Conservation (phyloP, 305 asterid species). For the Solanum aculeatissimum region DNA sequence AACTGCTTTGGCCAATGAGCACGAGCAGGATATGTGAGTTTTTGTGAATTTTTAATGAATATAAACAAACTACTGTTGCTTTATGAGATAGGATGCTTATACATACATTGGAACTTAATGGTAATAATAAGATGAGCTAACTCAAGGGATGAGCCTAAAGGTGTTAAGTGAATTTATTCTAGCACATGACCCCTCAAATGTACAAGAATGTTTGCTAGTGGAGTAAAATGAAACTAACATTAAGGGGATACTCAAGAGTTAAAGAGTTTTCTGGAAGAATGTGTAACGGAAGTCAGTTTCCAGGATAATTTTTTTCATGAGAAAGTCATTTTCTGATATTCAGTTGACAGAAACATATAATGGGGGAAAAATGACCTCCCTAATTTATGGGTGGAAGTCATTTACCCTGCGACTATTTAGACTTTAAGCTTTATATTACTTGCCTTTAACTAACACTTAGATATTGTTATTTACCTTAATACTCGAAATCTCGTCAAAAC, state of each 20-base stretch:
- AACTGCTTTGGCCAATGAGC: slow-evolving; percentile 82
- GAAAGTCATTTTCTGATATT: neutral
- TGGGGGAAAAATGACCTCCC: neutral
- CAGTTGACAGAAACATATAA: neutral
- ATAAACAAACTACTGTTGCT: neutral
- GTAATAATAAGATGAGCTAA: neutral
- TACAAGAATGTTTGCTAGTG: neutral
- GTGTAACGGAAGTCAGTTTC: neutral
- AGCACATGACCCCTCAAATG: neutral
- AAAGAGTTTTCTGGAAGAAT: neutral
- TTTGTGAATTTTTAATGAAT: neutral
- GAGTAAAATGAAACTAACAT: neutral
- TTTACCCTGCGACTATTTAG: neutral
- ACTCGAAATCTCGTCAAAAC: neutral
- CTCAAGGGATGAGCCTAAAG: neutral
- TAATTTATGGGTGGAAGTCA: neutral
- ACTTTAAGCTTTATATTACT: neutral
- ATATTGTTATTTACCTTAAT: neutral
- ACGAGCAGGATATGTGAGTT: slow-evolving; percentile 81
- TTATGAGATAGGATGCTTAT: neutral
- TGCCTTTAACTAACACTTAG: neutral
- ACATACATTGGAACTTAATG: neutral
- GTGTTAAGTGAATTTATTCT: neutral
- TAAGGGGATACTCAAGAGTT: neutral
- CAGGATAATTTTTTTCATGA: neutral